Evolutionary conservation across 2,329 filamentous ascomycete genomes (phyloP).

Genomic region (Epichloe sp.): DNA sequence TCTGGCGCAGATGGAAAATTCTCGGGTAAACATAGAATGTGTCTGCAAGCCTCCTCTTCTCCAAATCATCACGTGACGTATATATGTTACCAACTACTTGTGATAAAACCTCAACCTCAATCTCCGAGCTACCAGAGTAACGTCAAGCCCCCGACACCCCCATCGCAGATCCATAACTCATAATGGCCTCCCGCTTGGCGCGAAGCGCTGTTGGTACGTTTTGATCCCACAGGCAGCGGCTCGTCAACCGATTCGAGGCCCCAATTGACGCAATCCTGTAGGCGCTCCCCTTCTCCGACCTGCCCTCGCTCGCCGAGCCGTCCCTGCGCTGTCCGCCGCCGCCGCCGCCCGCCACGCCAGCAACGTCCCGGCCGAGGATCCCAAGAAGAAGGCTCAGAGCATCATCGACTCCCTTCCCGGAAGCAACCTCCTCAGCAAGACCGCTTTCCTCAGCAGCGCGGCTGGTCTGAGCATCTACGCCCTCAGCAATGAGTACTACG

Average conservation of each 20-base stretch:
- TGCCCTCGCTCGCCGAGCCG: slow-evolving; percentile 58
- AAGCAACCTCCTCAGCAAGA: slow-evolving; percentile 87
- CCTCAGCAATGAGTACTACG: slow-evolving; percentile 99
- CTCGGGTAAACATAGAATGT: slow-evolving; percentile 11
- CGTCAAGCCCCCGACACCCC: slow-evolving; percentile 33
- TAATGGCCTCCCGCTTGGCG: slow-evolving; percentile 97
- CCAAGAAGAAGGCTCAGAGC: slow-evolving; percentile 93
- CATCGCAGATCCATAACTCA: slow-evolving; percentile 47
- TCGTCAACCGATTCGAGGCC: slow-evolving; percentile 18
- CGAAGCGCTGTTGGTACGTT: slow-evolving; percentile 86
- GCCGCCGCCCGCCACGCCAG: slow-evolving; percentile 50
- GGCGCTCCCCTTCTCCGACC: slow-evolving; percentile 87
- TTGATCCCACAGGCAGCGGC: slow-evolving; percentile 4
- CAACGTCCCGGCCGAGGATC: slow-evolving; percentile 71
- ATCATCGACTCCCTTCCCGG: slow-evolving; percentile 89
- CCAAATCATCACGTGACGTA: slow-evolving; percentile 21
- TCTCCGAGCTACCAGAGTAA: slow-evolving; percentile 31
- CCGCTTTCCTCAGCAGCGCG: slow-evolving; percentile 86
- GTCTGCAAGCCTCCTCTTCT: background rate
- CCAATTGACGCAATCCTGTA: slow-evolving; percentile 21
- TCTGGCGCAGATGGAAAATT: slow-evolving; percentile 4
- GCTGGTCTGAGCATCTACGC: slow-evolving; percentile 86
- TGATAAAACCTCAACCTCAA: slow-evolving; percentile 39
- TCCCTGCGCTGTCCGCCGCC: slow-evolving; percentile 61
- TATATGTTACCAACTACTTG: slow-evolving; percentile 25